Evolutionary conservation across 352 stramenopile genomes (phyloP).

Genomic region (Pythium guiyangense): DNA sequence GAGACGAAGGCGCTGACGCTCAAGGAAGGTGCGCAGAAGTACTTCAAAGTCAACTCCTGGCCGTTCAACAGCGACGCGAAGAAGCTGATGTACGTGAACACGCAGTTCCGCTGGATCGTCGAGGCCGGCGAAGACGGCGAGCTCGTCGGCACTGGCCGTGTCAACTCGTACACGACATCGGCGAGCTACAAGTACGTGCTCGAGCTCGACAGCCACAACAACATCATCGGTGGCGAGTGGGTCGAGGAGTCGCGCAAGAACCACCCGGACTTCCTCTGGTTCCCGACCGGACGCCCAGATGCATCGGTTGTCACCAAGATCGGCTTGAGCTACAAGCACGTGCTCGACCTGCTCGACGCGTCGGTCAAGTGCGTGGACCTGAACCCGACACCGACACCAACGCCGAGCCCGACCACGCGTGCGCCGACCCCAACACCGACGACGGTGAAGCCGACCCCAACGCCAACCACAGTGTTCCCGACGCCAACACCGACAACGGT

Average conservation of each 20-base stretch:
- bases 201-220: conserved; percentile 11
- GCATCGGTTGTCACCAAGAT: conserved; percentile 2
- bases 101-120: conserved; percentile 37
- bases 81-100: conserved; percentile 27
- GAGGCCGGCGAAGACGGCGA: conserved; percentile 9
- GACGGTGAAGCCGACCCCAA: too few relatives aligned
- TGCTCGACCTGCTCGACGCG: conserved; percentile 6
- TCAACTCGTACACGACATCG: conserved; percentile 3
- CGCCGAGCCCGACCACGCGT: too few relatives aligned
- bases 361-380: conserved; percentile 4
- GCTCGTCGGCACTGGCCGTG: conserved; percentile 8
- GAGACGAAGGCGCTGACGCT: too few relatives aligned
- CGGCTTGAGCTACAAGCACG: conserved; percentile 8
- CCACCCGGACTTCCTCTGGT: conserved; percentile 16
- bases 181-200: conserved; percentile 14
- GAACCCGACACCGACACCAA: too few relatives aligned
- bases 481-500: too few relatives aligned
- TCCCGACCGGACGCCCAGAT: conserved; percentile 4
- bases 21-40: too few relatives aligned
- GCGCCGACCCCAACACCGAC: neutral
- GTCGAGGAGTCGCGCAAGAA: conserved; percentile 7
- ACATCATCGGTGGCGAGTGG: conserved; percentile 19
- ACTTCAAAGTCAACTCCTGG: too few relatives aligned
- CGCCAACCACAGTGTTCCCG: too few relatives aligned
- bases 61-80: too few relatives aligned